Evolutionary conservation across 345 rosid genomes (phyloP), one percentile per base, ranked within the genome.

Genomic region (Viola odorata): DNA sequence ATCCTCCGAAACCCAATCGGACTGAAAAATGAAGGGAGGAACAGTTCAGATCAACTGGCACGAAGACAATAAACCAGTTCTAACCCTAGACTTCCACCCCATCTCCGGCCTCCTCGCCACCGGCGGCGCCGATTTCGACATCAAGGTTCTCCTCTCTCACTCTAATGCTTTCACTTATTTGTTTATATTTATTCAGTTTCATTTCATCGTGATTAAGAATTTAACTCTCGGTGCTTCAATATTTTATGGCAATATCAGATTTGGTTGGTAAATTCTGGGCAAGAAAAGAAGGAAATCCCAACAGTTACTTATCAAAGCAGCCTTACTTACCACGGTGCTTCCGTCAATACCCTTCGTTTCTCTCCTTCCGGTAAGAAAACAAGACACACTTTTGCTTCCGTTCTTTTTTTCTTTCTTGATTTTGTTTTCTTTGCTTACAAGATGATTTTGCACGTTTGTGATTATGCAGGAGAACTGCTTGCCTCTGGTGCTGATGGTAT

Each of bases 401-500:
- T 9, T 37, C 8, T 9, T 37, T 4, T 23, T 36, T 63, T 7
- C 36, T 41, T 38, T 4, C 10, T 39, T 4, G 14, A 38, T 6
- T 2, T 15, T 0, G 41, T 64, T 51, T 7, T 57, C 52, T 73
- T 37, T 39, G 12, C 47, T 32, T 2, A 47, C 41, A 54, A 3
- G 23, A 50, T 61, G 9, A 45, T 66, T 7, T 49, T 39, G 11
- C 6, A 13, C 53, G 23, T 53, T 62, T 60, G 38, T 5, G 12
- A 45, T 67, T 44, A 3, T 79, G 79, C 85, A 92, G 97, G 98
- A 52, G 97, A 92, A 54, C 81, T 75, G 39, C 89, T 92, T 77
- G 94, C 98, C 56, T 92, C 98, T 3, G 98, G 97, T 72, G 98
- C 96, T 58, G 98, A 89, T 78, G 98, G 98, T 89, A 83, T 61